These are phyloP conservation scores for Dendrobium chrysotoxum DNA, from an alignment of 106 monocot species.

Conservation along the genomic window DNA sequence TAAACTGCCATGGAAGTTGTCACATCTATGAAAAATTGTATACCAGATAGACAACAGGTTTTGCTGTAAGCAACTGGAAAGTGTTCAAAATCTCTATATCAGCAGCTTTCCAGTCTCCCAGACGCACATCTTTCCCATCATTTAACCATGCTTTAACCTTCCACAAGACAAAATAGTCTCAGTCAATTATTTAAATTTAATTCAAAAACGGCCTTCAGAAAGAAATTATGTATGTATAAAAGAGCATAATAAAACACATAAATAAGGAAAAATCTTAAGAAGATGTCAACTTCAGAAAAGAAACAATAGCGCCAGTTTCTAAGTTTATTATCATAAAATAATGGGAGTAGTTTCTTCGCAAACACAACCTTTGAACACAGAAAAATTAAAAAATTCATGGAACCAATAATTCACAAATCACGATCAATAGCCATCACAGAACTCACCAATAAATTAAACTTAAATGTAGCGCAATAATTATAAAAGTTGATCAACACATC, in stretches of 20 bases:
- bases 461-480: background rate
- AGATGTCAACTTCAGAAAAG: background rate
- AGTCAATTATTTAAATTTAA: background rate
- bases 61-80: constrained; percentile 86
- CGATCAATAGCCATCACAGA: background rate
- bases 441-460: background rate
- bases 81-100: constrained; percentile 92
- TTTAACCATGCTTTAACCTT: constrained; percentile 71
- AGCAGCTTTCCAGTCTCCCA: constrained; percentile 98
- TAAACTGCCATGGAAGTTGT: background rate
- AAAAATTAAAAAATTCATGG: background rate
- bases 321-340: background rate
- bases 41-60: constrained; percentile 98
- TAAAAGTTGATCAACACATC: background rate
- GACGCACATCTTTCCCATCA: constrained; percentile 92
- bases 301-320: background rate
- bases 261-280: background rate
- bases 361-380: background rate
- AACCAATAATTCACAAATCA: background rate
- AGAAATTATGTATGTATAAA: background rate
- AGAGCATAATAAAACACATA: background rate
- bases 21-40: background rate
- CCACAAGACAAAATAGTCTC: constrained; percentile 2
- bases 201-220: background rate
- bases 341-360: background rate